Evolutionary conservation across 129 eudicot genomes (phyloP), one percentile per base, ranked within the genome.

Genomic region (Pittosporum tobira): DNA sequence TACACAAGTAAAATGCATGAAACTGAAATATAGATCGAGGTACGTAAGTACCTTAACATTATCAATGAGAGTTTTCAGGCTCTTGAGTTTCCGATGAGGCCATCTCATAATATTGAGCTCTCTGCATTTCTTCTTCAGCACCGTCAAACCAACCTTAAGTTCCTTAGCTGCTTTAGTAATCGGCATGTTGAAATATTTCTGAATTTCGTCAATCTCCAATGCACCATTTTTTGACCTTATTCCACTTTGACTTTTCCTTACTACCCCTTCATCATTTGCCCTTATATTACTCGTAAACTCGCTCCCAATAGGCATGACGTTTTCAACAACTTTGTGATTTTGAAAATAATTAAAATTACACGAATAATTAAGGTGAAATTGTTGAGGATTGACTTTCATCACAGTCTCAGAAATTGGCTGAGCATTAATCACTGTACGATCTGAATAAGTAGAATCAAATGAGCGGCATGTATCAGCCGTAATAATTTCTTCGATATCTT

Each of bases 61-160:
- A 11, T 67, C 47, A 27, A 89, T 85, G 18, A 89, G 93, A 6
- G 77, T 45, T 38, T 82, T 63, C 55, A 89, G 64, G 68, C 95
- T 89, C 81, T 85, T 85, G 53, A 85, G 69, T 61, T 89, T 88
- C 8, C 97, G 31, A 38, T 88, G 93, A 51, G 97, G 97, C 95
- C 97, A 88, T 24, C 97, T 61, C 66, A 51, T 77, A 19, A 85
- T 79, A 14, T 82, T 69, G 10, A 85, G 74, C 62, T 89, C 94
- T 28, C 97, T 71, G 24, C 97, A 89, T 55, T 94, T 72, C 61
- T 79, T 85, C 73, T 89, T 89, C 64, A 85, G 34, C 18, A 78
- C 76, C 0, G 97, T 89, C 10, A 82, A 52, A 0, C 97, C 93
- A 3, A 85, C 86, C 0, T 61, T 65, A 14, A 89, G 46, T 37